These are phyloP conservation scores for Darksidea phi DNA, from an alignment of 495 filamentous ascomycete genomes.

Conservation along the genomic window DNA sequence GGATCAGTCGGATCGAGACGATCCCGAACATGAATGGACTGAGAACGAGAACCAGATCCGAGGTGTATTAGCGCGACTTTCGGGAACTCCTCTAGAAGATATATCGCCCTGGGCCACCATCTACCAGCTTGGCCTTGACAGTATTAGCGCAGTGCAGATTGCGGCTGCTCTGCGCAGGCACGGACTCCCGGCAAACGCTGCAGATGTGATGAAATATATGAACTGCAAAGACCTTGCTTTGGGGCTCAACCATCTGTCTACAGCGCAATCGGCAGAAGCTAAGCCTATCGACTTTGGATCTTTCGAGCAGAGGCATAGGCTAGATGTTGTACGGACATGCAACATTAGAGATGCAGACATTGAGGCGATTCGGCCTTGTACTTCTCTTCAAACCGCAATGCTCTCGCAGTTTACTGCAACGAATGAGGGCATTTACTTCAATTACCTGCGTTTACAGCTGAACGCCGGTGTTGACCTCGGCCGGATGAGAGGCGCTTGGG, in stretches of 20 bases:
- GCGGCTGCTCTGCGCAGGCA: conserved; percentile 38
- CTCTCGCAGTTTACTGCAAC: conserved; percentile 41
- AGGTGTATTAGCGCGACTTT: conserved; percentile 57
- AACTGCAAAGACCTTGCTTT: conserved; percentile 51
- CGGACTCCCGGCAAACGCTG: conserved; percentile 53
- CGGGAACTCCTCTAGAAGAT: conserved; percentile 29
- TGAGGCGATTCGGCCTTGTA: conserved; percentile 60
- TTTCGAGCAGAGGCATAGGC: conserved; percentile 49
- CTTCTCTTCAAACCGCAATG: conserved; percentile 63
- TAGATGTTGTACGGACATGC: conserved; percentile 19
- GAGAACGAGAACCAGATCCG: conserved; percentile 52
- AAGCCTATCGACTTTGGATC: conserved; percentile 36
- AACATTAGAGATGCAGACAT: conserved; percentile 28
- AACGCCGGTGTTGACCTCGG: not conserved
- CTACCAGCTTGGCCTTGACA: conserved; percentile 47
- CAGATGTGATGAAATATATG: conserved; percentile 66
- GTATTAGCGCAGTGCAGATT: conserved; percentile 48
- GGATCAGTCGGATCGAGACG: not conserved
- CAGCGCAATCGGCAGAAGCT: not conserved
- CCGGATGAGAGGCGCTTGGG: conserved; percentile 39
- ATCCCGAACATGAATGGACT: conserved; percentile 47
- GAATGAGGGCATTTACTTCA: conserved; percentile 60
- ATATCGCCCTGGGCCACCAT: conserved; percentile 43
- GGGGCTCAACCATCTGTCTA: conserved; percentile 26
- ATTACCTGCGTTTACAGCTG: conserved; percentile 54